These are phyloP conservation scores for Trametes gibbosa DNA, from an alignment of 768 basidiomycete species.

Conservation along the genomic window DNA sequence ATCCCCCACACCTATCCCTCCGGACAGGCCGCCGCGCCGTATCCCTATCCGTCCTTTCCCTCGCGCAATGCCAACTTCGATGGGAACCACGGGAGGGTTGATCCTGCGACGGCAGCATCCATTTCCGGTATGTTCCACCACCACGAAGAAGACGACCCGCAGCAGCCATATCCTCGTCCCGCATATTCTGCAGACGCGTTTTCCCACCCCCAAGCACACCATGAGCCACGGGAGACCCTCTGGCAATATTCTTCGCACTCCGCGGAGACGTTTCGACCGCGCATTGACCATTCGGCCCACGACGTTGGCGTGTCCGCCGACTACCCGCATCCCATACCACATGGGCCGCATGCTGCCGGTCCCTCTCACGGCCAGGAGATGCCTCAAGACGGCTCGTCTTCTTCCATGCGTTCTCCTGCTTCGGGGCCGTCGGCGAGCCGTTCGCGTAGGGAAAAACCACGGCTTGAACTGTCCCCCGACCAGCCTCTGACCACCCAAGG, in stretches of 20 bases:
- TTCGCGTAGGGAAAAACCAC: conserved; percentile 39
- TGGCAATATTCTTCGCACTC: conserved; percentile 11
- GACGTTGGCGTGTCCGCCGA: conserved; percentile 1
- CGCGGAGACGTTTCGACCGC: conserved; percentile 7
- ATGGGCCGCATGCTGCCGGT: background rate
- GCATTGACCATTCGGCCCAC: conserved; percentile 9
- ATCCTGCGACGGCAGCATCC: conserved; percentile 9
- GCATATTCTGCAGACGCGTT: conserved; percentile 1
- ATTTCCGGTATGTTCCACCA: conserved; percentile 21
- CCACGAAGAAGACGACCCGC: conserved; percentile 15
- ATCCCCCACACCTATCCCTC: conserved; percentile 6
- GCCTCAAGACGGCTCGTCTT: background rate
- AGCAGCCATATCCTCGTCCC: conserved; percentile 12
- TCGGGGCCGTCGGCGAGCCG: conserved; percentile 14
- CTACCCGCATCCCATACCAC: conserved; percentile 3
- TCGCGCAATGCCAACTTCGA: conserved; percentile 9
- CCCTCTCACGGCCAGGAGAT: conserved; percentile 13
- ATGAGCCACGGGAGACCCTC: background rate
- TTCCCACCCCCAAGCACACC: conserved; percentile 1
- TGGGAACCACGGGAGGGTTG: conserved; percentile 10
- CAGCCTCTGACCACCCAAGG: conserved; percentile 82
- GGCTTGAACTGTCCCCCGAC: conserved; percentile 66
- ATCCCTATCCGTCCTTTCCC: conserved; percentile 9
- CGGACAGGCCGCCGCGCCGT: background rate
- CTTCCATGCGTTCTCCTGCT: conserved; percentile 4